These are phyloP conservation scores for Diaporthe citri DNA, from an alignment of 2,329 filamentous ascomycete species.

Conservation along the genomic window DNA sequence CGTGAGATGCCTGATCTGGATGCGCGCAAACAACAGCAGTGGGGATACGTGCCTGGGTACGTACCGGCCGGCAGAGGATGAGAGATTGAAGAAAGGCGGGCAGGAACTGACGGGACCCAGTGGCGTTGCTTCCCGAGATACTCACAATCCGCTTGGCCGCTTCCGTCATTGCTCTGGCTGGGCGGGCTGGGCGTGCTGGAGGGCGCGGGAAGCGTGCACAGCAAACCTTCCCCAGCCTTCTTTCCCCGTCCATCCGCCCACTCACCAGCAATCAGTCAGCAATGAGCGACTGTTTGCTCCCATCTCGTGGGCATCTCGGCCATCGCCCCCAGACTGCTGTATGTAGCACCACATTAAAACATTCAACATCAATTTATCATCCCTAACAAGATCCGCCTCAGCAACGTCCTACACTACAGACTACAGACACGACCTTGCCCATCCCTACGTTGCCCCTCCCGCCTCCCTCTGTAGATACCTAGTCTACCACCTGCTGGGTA, in stretches of 20 bases:
- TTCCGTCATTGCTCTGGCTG: conserved; percentile 21
- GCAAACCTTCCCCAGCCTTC: conserved; percentile 39
- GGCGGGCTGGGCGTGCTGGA: background rate
- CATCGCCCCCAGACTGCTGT: background rate
- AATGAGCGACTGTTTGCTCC: background rate
- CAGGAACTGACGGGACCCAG: background rate
- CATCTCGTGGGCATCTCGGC: background rate
- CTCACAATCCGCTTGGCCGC: conserved; percentile 23
- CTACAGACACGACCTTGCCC: background rate
- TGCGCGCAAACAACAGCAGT: background rate
- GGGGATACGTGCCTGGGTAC: background rate
- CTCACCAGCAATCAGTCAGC: background rate
- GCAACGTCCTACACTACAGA: background rate
- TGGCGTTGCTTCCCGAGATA: conserved; percentile 20
- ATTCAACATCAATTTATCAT: background rate
- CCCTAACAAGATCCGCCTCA: background rate
- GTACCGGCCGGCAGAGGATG: background rate
- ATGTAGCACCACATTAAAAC: background rate
- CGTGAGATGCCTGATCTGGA: background rate
- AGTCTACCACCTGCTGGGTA: background rate
- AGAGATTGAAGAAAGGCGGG: background rate
- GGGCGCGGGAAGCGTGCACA: background rate
- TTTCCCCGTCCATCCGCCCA: conserved; percentile 28
- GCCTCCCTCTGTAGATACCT: background rate
- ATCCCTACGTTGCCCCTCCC: background rate